These are phyloP conservation scores for Penicillium corylophilum DNA, from an alignment of 2,329 filamentous ascomycete genomes.

Conservation along the genomic window DNA sequence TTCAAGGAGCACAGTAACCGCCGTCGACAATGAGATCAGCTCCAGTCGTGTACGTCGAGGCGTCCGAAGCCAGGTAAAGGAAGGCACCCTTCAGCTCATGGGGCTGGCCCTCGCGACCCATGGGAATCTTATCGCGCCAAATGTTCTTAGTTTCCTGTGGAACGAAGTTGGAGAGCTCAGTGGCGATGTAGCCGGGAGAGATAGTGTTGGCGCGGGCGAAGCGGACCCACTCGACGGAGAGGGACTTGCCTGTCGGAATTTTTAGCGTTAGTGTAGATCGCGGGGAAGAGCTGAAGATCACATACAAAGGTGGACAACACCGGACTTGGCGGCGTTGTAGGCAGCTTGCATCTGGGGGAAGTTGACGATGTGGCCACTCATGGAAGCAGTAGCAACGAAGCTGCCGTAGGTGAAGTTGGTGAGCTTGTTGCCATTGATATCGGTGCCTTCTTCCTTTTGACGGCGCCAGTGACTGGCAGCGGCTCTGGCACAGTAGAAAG, in stretches of 20 bases:
- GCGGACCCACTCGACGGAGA: slow-evolving; percentile 74
- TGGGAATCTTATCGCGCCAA: slow-evolving; percentile 77
- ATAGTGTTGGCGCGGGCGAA: slow-evolving; percentile 72
- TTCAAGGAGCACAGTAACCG: slow-evolving; percentile 53
- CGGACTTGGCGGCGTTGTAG: slow-evolving; percentile 73
- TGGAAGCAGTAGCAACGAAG: slow-evolving; percentile 76
- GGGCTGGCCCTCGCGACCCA: slow-evolving; percentile 71
- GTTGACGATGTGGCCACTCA: slow-evolving; percentile 76
- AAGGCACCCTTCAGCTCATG: slow-evolving; percentile 81
- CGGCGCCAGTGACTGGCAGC: slow-evolving; percentile 69
- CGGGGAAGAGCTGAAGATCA: slow-evolving; percentile 50
- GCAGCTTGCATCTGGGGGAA: slow-evolving; percentile 72
- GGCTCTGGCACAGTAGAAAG: slow-evolving; percentile 72
- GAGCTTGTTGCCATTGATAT: slow-evolving; percentile 60
- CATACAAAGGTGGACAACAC: slow-evolving; percentile 50
- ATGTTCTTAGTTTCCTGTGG: slow-evolving; percentile 65
- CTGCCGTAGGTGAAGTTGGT: slow-evolving; percentile 63
- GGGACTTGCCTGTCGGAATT: slow-evolving; percentile 56
- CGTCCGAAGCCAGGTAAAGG: slow-evolving; percentile 77
- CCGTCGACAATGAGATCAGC: slow-evolving; percentile 74
- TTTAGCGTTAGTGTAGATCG: slow-evolving; percentile 19
- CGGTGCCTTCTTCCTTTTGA: slow-evolving; percentile 67
- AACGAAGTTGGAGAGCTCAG: slow-evolving; percentile 68
- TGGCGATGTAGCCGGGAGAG: slow-evolving; percentile 73
- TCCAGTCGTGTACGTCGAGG: slow-evolving; percentile 77